Percentiles rank a stretch among this genome's conserved stretches.
Evolutionary conservation across 371 early-diverging fungal species (phyloP).

Genomic region (Syncephalastrum monosporum): DNA sequence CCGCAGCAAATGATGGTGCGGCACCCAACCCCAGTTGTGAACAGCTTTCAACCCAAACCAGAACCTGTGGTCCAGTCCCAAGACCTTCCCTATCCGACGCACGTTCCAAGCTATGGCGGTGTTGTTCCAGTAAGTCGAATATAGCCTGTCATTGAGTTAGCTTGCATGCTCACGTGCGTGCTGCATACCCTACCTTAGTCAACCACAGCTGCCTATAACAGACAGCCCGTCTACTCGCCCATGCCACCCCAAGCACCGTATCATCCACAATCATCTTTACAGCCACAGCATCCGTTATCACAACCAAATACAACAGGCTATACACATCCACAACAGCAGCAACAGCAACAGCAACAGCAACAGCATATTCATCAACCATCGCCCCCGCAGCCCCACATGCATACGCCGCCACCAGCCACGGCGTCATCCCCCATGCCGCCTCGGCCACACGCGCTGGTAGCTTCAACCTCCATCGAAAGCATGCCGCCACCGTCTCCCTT

Average conservation of each 20-base stretch:
- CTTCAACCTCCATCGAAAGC: neutral
- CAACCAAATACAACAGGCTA: neutral
- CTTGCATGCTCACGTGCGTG: neutral
- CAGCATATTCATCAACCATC: neutral
- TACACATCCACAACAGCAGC: neutral
- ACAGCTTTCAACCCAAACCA: no score
- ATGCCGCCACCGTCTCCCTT: neutral
- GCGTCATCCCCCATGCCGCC: constrained; percentile 2
- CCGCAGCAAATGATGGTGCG: constrained; percentile 11
- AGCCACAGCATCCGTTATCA: constrained; percentile 8
- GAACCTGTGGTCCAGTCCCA: no score
- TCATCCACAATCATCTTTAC: constrained; percentile 5
- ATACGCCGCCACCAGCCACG: neutral
- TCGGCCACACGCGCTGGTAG: neutral
- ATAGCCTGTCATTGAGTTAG: no score
- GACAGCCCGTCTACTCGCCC: neutral
- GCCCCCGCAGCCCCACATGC: neutral
- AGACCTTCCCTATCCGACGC: no score
- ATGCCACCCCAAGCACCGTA: constrained; percentile 4
- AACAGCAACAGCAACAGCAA: constrained; percentile 1
- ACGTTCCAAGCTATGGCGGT: no score
- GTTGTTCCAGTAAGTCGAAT: no score
- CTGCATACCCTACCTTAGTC: neutral
- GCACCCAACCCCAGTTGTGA: neutral
- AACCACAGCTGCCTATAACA: neutral